Conservation (phyloP, 164 flowering plant genomes). For the Cinnamomum chago region DNA sequence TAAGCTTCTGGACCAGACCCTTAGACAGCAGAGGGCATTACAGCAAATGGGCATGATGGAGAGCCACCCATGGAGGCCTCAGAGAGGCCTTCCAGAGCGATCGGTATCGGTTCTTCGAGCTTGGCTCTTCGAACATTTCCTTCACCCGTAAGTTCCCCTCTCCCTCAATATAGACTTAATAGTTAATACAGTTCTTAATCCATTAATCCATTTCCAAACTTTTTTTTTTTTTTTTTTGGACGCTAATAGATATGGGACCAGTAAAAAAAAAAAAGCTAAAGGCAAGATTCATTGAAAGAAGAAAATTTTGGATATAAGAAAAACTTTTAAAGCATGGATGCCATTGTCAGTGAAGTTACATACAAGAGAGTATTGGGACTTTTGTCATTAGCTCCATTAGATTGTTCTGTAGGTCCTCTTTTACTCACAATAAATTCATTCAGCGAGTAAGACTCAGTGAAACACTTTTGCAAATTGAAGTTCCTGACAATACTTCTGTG, state of each 20-base stretch:
- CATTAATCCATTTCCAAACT: no score
- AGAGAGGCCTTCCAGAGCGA: conserved; percentile 89
- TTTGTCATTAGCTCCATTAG: background rate
- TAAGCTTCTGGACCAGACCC: conserved; percentile 63
- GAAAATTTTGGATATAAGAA: no score
- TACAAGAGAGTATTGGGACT: background rate
- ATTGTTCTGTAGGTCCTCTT: background rate
- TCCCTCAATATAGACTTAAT: conserved; percentile 4
- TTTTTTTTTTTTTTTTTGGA: background rate
- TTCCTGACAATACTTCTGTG: no score
- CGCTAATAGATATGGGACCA: background rate
- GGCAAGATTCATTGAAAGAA: no score
- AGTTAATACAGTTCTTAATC: background rate
- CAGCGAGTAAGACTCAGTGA: background rate
- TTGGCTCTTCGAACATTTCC: conserved; percentile 97
- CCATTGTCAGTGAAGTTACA: background rate
- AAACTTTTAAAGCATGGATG: background rate
- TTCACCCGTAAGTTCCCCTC: conserved; percentile 75
- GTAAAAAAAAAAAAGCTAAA: no score
- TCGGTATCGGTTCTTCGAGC: conserved; percentile 94
- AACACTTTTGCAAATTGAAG: no score
- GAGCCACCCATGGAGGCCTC: conserved; percentile 93
- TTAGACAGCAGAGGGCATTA: conserved; percentile 72
- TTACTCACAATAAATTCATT: background rate
- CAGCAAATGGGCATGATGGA: conserved; percentile 89